phyloP scores from a whole-genome alignment of 108 stramenopile genomes.

The Nitzschia sp. region DNA sequence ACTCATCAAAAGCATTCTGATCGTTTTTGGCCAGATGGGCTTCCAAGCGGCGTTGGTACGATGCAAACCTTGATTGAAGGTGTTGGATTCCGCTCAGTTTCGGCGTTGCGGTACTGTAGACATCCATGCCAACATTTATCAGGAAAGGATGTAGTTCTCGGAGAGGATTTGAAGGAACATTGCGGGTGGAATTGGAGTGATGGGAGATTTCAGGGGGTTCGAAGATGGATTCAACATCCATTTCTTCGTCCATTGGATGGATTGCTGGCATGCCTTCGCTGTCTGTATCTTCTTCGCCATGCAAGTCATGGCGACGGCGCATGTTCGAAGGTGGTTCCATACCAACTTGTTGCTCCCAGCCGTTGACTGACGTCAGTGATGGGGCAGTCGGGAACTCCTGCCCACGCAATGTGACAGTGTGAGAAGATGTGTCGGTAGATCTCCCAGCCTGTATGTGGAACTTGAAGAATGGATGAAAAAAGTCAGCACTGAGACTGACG shows the following conservation, averaged over 20 bases:
- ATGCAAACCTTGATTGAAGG: constrained; percentile 32
- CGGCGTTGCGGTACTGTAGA: constrained; percentile 47
- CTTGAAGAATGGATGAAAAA: constrained; percentile 68
- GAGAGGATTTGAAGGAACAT: background rate
- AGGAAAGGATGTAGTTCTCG: constrained; percentile 18
- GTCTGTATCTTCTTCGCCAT: constrained; percentile 18
- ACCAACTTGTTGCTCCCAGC: no score
- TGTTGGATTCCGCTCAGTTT: constrained; percentile 14
- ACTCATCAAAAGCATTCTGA: constrained; percentile 54
- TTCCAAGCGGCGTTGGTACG: constrained; percentile 49
- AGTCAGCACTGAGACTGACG: constrained; percentile 67
- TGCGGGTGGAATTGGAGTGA: background rate
- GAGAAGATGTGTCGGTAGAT: background rate
- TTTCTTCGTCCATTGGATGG: background rate
- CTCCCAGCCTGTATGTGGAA: background rate
- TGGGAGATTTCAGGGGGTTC: constrained; percentile 2
- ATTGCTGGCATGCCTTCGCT: constrained; percentile 18
- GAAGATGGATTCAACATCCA: constrained; percentile 10
- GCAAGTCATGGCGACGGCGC: no score
- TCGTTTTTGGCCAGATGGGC: constrained; percentile 39
- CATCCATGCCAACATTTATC: constrained; percentile 51
- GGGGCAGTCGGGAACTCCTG: background rate
- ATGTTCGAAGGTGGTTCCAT: no score
- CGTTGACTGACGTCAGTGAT: no score
- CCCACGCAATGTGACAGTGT: background rate